phyloP scores from a whole-genome alignment of 2,329 filamentous ascomycete species.

The Eutypella sp. region DNA sequence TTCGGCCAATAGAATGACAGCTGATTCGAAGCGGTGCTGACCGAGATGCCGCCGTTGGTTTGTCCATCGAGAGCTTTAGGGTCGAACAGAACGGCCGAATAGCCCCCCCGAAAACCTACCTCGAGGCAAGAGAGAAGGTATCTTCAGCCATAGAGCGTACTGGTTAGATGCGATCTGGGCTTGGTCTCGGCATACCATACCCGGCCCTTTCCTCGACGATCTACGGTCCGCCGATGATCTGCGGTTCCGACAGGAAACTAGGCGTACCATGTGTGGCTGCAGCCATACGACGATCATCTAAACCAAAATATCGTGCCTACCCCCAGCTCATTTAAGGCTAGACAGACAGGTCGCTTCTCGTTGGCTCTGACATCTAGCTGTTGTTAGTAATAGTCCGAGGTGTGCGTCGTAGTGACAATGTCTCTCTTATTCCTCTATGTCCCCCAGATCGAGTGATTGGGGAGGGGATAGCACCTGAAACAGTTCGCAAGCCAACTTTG shows the following conservation, averaged over 20 bases:
- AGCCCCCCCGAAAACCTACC: too few relatives aligned
- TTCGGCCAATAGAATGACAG: too few relatives aligned
- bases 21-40: too few relatives aligned
- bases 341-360: too few relatives aligned
- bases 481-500: not conserved
- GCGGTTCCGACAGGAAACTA: not conserved
- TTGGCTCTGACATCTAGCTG: not conserved
- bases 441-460: not conserved
- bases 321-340: not conserved
- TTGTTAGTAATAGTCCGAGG: not conserved
- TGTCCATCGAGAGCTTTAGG: too few relatives aligned
- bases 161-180: too few relatives aligned
- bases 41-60: too few relatives aligned
- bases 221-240: not conserved
- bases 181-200: too few relatives aligned
- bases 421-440: not conserved
- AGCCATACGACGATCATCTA: not conserved
- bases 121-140: too few relatives aligned
- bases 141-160: too few relatives aligned
- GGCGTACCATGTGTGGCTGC: not conserved
- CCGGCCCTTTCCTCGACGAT: too few relatives aligned
- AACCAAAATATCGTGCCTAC: not conserved
- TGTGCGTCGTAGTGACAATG: not conserved
- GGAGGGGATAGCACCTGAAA: not conserved
- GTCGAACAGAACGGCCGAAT: too few relatives aligned